Evolutionary conservation across 169 alveolate genomes (phyloP).

Genomic region (Plasmodium sp.): DNA sequence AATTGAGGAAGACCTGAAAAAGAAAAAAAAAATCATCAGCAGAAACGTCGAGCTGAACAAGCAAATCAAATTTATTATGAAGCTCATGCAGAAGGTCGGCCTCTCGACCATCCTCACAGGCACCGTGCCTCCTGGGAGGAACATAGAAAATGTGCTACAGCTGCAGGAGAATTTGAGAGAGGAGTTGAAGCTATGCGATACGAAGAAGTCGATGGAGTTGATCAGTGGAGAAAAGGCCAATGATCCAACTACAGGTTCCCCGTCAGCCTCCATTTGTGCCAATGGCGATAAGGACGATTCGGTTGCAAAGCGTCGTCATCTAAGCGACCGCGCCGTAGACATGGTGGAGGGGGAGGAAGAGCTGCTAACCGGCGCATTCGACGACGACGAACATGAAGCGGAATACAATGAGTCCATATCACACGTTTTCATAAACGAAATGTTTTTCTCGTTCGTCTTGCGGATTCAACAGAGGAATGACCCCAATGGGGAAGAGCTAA

Average conservation of each 20-base stretch:
- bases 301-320: not conserved
- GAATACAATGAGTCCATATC: constrained; percentile 58
- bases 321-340: not conserved
- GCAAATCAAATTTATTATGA: constrained; percentile 72
- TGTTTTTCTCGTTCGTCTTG: constrained; percentile 53
- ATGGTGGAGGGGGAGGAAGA: not conserved
- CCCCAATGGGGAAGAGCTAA: constrained; percentile 4
- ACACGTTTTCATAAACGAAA: constrained; percentile 73
- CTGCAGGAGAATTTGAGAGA: constrained; percentile 67
- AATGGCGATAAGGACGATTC: not conserved
- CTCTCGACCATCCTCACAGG: constrained; percentile 66
- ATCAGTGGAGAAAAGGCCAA: not conserved
- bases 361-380: constrained; percentile 5
- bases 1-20: constrained; percentile 68
- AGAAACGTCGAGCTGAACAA: constrained; percentile 72
- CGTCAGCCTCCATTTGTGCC: not conserved
- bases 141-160: constrained; percentile 64
- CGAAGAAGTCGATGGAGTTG: constrained; percentile 15
- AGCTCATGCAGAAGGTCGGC: constrained; percentile 74
- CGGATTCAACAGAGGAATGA: constrained; percentile 41
- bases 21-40: constrained; percentile 52
- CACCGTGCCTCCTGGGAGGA: constrained; percentile 70
- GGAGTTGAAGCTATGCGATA: constrained; percentile 18
- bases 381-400: constrained; percentile 15
- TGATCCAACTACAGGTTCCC: not conserved